Evolutionary conservation across 2,329 filamentous ascomycete species (phyloP).

Genomic region (Penicillium sp.): DNA sequence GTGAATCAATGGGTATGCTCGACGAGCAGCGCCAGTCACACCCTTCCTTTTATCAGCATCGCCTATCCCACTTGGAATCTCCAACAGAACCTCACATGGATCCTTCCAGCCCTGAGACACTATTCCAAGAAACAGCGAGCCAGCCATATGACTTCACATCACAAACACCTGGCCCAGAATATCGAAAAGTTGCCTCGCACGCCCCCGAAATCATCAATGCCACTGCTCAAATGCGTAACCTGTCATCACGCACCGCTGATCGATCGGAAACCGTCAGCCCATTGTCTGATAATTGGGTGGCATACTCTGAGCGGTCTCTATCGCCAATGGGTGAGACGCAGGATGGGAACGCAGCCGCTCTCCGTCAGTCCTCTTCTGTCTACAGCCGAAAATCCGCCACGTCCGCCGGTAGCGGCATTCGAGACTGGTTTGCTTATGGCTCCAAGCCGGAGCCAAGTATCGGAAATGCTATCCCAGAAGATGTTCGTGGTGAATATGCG

Average conservation of each 20-base stretch:
- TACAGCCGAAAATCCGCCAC: slow-evolving; percentile 30
- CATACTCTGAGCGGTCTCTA: slow-evolving; percentile 36
- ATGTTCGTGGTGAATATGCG: slow-evolving; percentile 40
- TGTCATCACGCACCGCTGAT: slow-evolving; percentile 30
- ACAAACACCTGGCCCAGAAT: slow-evolving; percentile 29
- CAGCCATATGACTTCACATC: slow-evolving; percentile 32
- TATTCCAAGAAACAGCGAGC: slow-evolving; percentile 30
- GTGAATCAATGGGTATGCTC: slow-evolving; percentile 51
- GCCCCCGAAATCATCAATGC: slow-evolving; percentile 35
- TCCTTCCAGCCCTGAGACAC: slow-evolving; percentile 32
- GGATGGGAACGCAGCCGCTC: slow-evolving; percentile 22
- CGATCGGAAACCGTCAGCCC: slow-evolving; percentile 38
- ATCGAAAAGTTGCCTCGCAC: slow-evolving; percentile 29
- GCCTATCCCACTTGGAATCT: slow-evolving; percentile 32
- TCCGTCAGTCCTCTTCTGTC: slow-evolving; percentile 37
- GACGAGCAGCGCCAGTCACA: slow-evolving; percentile 50
- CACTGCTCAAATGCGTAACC: slow-evolving; percentile 31
- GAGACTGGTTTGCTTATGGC: slow-evolving; percentile 37
- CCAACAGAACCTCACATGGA: slow-evolving; percentile 23
- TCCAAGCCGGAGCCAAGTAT: slow-evolving; percentile 31
- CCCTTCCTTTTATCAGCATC: slow-evolving; percentile 47
- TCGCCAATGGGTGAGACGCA: slow-evolving; percentile 30
- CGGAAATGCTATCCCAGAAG: slow-evolving; percentile 34
- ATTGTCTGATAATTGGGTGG: slow-evolving; percentile 45
- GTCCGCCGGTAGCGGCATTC: slow-evolving; percentile 29